Conservation (phyloP, 768 basidiomycete species). For the Aureoboletus auriporus region DNA sequence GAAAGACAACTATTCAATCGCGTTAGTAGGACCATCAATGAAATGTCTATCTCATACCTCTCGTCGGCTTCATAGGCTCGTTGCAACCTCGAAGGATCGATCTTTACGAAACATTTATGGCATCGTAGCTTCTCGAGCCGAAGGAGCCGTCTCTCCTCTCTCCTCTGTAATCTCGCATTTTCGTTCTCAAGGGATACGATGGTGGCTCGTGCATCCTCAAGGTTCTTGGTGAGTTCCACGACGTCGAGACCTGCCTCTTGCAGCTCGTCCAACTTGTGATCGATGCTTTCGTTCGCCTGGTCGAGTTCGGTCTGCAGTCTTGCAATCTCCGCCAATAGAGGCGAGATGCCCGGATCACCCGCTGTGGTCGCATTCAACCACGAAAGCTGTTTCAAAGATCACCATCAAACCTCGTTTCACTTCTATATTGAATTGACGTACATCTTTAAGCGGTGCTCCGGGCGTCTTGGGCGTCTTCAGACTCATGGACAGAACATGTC, state of each 20-base stretch:
- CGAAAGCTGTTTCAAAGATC: slow-evolving; percentile 49
- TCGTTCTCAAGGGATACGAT: slow-evolving; percentile 64
- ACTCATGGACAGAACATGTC: slow-evolving; percentile 66
- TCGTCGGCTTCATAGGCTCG: slow-evolving; percentile 48
- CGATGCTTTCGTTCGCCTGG: slow-evolving; percentile 77
- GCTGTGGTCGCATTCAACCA: slow-evolving; percentile 63
- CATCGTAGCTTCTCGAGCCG: slow-evolving; percentile 63
- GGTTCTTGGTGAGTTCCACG: slow-evolving; percentile 62
- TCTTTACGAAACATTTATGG: slow-evolving; percentile 61
- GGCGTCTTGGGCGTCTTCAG: slow-evolving; percentile 71
- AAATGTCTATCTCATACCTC: slow-evolving; percentile 41
- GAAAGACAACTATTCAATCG: slow-evolving; percentile 38
- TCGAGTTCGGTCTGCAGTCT: slow-evolving; percentile 74
- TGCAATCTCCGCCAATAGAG: slow-evolving; percentile 67
- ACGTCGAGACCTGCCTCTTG: slow-evolving; percentile 77
- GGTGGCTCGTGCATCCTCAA: slow-evolving; percentile 64
- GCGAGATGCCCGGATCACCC: slow-evolving; percentile 51
- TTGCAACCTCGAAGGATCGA: slow-evolving; percentile 46
- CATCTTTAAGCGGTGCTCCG: slow-evolving; percentile 74
- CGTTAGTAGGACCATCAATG: slow-evolving; percentile 6
- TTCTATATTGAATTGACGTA: slow-evolving; percentile 32
- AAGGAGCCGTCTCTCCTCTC: slow-evolving; percentile 64
- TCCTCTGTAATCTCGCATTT: slow-evolving; percentile 56
- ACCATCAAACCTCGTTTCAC: slow-evolving; percentile 6
- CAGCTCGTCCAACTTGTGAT: slow-evolving; percentile 83